Percentiles rank a stretch among this genome's conserved stretches.
These are phyloP conservation scores for Sporobolus alterniflorus DNA, from an alignment of 202 grass and related monocot species.

Conservation along the genomic window DNA sequence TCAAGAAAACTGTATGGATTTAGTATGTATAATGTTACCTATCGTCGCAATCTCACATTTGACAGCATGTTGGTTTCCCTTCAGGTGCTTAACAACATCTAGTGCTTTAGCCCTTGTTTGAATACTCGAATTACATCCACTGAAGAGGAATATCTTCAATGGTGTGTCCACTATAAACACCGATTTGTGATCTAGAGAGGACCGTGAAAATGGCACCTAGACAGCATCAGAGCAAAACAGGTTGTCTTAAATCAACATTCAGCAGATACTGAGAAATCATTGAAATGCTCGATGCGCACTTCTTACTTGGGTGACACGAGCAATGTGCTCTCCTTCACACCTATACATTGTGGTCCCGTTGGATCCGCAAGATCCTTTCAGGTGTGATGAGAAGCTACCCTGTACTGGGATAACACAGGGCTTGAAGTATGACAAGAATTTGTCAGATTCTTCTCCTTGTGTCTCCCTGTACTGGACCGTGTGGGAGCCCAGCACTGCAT, in stretches of 20 bases:
- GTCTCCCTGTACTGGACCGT: constrained; percentile 78
- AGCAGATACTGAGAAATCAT: not conserved
- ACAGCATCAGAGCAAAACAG: not conserved
- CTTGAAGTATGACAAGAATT: constrained; percentile 94
- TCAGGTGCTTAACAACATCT: constrained; percentile 88
- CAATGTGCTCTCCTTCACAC: constrained; percentile 78
- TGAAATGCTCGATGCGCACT: not conserved
- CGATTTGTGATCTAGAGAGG: constrained; percentile 70
- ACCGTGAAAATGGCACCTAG: constrained; percentile 72
- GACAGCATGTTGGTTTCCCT: constrained; percentile 60
- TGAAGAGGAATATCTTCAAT: constrained; percentile 79
- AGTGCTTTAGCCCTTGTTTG: constrained; percentile 86
- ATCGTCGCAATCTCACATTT: constrained; percentile 76
- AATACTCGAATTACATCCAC: constrained; percentile 69
- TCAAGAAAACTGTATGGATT: constrained; percentile 15
- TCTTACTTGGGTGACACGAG: constrained; percentile 75
- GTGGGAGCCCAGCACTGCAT: constrained; percentile 70
- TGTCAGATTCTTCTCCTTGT: constrained; percentile 81
- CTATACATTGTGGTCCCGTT: constrained; percentile 57
- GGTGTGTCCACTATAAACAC: constrained; percentile 84
- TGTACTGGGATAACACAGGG: constrained; percentile 83
- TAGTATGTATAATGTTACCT: constrained; percentile 48
- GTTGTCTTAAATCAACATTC: not conserved
- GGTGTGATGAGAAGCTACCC: constrained; percentile 49
- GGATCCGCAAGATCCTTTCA: constrained; percentile 32